These are phyloP conservation scores for Dipodascus albidus DNA, from an alignment of 805 yeast genomes.

Conservation along the genomic window DNA sequence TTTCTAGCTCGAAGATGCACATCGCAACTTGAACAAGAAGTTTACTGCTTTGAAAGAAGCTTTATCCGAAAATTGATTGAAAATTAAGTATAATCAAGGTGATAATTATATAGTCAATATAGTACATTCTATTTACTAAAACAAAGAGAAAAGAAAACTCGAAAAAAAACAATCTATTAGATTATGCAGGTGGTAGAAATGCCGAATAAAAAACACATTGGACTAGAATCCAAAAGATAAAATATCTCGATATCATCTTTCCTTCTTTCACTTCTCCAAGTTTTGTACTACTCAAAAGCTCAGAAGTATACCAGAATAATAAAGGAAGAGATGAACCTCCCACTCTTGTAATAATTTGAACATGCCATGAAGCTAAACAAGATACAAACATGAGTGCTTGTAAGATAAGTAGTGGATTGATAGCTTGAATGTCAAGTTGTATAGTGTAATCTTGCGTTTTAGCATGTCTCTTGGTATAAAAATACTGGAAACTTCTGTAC, in stretches of 20 bases:
- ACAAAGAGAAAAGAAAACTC: not conserved
- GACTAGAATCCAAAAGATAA: slow-evolving; percentile 49
- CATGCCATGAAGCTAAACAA: slow-evolving; percentile 58
- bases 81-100: too few species aligned
- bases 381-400: slow-evolving; percentile 33
- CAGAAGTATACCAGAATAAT: slow-evolving; percentile 59
- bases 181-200: slow-evolving; percentile 88
- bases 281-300: slow-evolving; percentile 20
- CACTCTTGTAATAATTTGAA: slow-evolving; percentile 75
- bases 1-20: not conserved
- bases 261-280: slow-evolving; percentile 20
- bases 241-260: slow-evolving; percentile 34
- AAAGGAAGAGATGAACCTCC: slow-evolving; percentile 61
- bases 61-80: not conserved
- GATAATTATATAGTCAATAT: not conserved
- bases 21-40: not conserved
- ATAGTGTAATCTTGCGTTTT: not conserved
- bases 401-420: slow-evolving; percentile 21
- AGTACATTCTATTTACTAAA: not conserved
- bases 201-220: slow-evolving; percentile 69
- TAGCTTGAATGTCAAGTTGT: not conserved
- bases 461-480: not conserved
- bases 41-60: not conserved
- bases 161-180: not conserved
- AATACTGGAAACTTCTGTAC: slow-evolving; percentile 29